Percentiles rank a stretch among this genome's conserved stretches.
phyloP scores from a whole-genome alignment of 805 yeast species.

The Candida khao-thaluensis region DNA sequence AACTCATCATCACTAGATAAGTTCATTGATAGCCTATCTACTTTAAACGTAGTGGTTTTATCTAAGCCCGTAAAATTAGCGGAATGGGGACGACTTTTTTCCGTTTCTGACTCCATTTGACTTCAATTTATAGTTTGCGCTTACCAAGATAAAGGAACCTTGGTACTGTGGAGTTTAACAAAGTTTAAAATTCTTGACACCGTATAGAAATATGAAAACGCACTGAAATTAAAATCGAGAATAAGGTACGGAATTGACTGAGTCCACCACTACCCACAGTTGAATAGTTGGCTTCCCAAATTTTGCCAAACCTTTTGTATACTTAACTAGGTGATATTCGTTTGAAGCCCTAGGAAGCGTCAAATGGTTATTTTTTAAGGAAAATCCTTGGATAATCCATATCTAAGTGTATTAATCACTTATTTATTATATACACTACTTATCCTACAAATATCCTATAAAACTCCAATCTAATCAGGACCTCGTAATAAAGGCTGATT shows the following conservation, averaged over 20 bases:
- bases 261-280: no score
- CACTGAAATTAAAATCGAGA: constrained; percentile 3
- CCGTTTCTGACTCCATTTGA: constrained; percentile 1
- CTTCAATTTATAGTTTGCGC: not conserved
- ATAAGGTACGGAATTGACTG: not conserved
- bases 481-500: constrained; percentile 24
- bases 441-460: no score
- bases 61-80: constrained; percentile 5
- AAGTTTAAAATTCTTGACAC: not conserved
- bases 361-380: no score
- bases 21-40: constrained; percentile 5
- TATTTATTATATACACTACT: no score
- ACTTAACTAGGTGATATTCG: no score
- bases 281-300: no score
- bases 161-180: not conserved
- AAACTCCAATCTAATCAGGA: constrained; percentile 20
- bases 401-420: no score
- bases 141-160: not conserved
- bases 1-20: constrained; percentile 4
- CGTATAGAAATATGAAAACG: not conserved
- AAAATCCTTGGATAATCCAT: no score
- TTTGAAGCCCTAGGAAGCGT: no score
- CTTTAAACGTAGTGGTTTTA: constrained; percentile 5
- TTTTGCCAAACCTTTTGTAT: no score
- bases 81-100: constrained; percentile 1